Evolutionary conservation across 495 filamentous ascomycete species (phyloP).

Genomic region (Neurospora intermedia): DNA sequence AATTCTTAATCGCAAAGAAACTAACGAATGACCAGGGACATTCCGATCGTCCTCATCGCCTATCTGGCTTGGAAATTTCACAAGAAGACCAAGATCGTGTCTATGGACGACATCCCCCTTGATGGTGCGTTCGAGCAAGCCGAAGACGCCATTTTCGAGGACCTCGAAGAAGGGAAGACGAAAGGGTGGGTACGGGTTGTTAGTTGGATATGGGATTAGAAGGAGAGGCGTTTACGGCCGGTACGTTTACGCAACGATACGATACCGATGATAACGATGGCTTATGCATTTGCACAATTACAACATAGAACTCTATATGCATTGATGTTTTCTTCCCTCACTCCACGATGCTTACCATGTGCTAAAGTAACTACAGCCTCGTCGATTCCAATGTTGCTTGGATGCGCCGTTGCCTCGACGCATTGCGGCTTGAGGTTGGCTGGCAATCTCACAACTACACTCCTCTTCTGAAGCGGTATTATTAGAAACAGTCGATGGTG

Average conservation of each 20-base stretch:
- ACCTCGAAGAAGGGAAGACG: constrained; percentile 15
- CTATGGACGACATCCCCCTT: constrained; percentile 41
- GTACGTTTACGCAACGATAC: not conserved
- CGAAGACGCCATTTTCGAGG: constrained; percentile 22
- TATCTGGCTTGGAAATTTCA: constrained; percentile 45
- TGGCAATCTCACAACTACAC: not conserved
- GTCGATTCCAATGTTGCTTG: not conserved
- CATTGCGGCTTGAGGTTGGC: not conserved
- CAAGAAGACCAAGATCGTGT: constrained; percentile 42
- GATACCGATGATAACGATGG: not conserved
- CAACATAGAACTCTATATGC: too few species aligned
- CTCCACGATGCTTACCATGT: not conserved
- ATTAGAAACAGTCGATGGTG: not conserved
- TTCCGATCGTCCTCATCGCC: constrained; percentile 41
- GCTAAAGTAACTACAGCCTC: not conserved
- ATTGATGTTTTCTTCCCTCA: not conserved
- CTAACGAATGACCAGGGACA: constrained; percentile 26
- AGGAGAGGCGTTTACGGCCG: not conserved
- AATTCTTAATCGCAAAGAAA: not conserved
- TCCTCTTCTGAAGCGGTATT: not conserved
- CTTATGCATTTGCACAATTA: not conserved
- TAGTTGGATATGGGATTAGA: constrained; percentile 35
- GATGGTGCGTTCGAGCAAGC: constrained; percentile 29
- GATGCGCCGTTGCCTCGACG: not conserved
- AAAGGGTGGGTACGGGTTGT: constrained; percentile 17